phyloP scores from a whole-genome alignment of 495 filamentous ascomycete species.

The Aspergillus cristatus region DNA sequence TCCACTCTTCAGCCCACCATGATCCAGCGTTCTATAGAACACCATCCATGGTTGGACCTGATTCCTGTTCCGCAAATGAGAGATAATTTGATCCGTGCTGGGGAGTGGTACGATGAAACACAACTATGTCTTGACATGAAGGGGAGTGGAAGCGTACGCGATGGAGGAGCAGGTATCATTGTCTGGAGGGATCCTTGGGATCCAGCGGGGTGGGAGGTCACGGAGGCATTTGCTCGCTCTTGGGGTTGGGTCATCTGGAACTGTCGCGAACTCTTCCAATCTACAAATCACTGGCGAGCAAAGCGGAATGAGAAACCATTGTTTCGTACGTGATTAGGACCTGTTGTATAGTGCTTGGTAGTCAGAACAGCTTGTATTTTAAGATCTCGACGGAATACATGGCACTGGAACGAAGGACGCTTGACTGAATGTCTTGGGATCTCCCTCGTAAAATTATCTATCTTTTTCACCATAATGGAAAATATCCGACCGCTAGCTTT shows the following conservation, averaged over 20 bases:
- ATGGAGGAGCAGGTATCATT: conserved; percentile 18
- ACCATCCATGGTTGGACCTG: conserved; percentile 33
- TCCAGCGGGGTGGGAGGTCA: conserved; percentile 33
- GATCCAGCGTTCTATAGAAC: conserved; percentile 26
- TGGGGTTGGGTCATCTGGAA: conserved; percentile 33
- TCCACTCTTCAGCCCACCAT: conserved; percentile 24
- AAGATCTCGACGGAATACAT: too few species aligned
- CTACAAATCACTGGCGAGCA: conserved; percentile 36
- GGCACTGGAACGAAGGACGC: too few species aligned
- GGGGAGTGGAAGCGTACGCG: conserved; percentile 13
- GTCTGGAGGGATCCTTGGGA: conserved; percentile 40
- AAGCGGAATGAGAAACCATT: conserved; percentile 21
- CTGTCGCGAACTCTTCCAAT: conserved; percentile 26
- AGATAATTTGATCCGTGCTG: conserved; percentile 26
- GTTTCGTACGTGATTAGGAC: too few species aligned
- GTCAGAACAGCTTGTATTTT: too few species aligned
- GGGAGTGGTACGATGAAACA: conserved; percentile 31
- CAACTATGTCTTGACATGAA: conserved; percentile 32
- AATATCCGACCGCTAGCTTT: too few species aligned
- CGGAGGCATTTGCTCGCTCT: conserved; percentile 23
- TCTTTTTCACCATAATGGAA: too few species aligned
- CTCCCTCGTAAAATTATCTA: too few species aligned
- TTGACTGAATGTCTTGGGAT: too few species aligned
- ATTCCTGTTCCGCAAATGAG: conserved; percentile 26
- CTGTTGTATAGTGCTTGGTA: too few species aligned